Base-by-base conservation (phyloP, 306 rosid genomes). In the Hippophae gyantsensis region DNA sequence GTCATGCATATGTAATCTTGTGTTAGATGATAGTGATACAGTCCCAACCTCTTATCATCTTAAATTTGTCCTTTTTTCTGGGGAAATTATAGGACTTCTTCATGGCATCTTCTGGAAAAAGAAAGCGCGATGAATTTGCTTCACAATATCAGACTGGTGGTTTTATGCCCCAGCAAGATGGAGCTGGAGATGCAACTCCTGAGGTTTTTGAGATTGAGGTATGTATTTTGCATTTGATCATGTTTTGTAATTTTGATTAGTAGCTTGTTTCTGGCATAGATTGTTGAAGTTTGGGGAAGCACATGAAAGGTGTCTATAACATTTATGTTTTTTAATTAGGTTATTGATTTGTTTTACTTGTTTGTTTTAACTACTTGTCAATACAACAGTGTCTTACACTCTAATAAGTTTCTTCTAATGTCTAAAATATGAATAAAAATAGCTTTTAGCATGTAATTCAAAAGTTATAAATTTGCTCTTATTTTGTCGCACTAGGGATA, bases 101-200 rank as follows among this genome's bases (percentile, higher is more conserved):
- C 78, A 74, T 65, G 52, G 50, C 60, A 67, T 9, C 77, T 38
- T 26, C 86, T 11, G 99, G 94, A 66, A 93, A 93, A 82, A 78
- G 99, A 47, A 93, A 93, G 70, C 99, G 95, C 71, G 94, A 89
- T 53, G 99, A 88, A 66, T 54, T 88, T 63, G 59, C 93, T 64
- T 66, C 96, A 45, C 90, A 81, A 62, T 84, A 83, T 84, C 89
- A 72, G 38, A 49, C 86, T 63, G 79, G 85, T 72, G 97, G 90
- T 52, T 86, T 78, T 78, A 71, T 89, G 57, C 99, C 99, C 23
- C 99, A 93, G 81, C 99, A 93, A 82, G 99, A 93, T 81, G 99
- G 99, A 71, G 90, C 97, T 57, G 94, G 90, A 70, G 99, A 86
- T 81, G 70, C 72, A 27, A 46, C 74, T 4, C 64, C 82, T 38